A percentile compares a stretch with the other conserved stretches of the same genome.
Conservation (phyloP, 2,329 filamentous ascomycete genomes). For the Chlorencoelia australis region DNA sequence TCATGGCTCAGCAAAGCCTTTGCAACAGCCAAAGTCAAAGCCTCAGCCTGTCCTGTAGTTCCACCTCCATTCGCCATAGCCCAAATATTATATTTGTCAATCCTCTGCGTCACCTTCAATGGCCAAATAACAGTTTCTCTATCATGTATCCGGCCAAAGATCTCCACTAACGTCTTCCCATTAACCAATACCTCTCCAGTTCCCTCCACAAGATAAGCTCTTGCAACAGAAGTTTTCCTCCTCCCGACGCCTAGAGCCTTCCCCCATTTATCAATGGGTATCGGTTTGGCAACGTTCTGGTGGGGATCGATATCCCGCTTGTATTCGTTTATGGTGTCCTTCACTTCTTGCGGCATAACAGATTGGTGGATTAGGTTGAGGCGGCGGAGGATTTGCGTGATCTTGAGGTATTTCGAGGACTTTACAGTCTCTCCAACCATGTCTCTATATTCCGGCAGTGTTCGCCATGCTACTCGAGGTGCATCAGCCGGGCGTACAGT, state of each 20-base stretch:
- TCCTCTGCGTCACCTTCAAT: conserved; percentile 66
- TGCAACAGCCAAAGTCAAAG: conserved; percentile 79
- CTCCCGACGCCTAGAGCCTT: conserved; percentile 71
- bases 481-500: conserved; percentile 53
- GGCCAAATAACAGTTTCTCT: conserved; percentile 92
- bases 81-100: conserved; percentile 98
- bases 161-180: conserved; percentile 70
- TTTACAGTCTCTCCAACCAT: conserved; percentile 63
- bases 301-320: conserved; percentile 65
- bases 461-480: conserved; percentile 71
- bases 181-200: conserved; percentile 86
- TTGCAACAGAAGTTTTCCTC: conserved; percentile 78
- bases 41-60: conserved; percentile 90
- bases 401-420: conserved; percentile 66
- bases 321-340: conserved; percentile 55
- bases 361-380: conserved; percentile 78
- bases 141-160: conserved; percentile 83
- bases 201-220: conserved; percentile 83
- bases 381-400: conserved; percentile 65
- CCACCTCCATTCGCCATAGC: conserved; percentile 76
- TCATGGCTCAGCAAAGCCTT: conserved; percentile 87
- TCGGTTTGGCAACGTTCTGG: conserved; percentile 51
- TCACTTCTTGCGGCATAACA: conserved; percentile 62
- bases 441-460: conserved; percentile 63
- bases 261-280: conserved; percentile 64